Base-by-base conservation (phyloP, 768 basidiomycete genomes). In the Termitomyces sp. region DNA sequence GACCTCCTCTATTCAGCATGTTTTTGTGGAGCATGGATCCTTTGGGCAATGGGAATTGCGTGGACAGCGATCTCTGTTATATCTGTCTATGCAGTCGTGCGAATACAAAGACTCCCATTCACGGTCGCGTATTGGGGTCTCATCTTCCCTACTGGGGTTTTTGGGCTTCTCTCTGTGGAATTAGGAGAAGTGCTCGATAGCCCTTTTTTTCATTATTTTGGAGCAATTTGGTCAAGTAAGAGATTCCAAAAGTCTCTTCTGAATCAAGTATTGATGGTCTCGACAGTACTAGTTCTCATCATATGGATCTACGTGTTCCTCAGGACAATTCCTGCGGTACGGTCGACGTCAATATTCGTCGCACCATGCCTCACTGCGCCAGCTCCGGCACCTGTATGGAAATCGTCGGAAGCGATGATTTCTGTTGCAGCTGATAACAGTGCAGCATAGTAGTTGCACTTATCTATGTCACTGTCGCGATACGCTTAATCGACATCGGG, bases 11-110 rank as follows among this genome's bases (percentile, higher is more conserved):
- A 75, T 65, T 70, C 77, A 4, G 71, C 72, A 27, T 78, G 75
- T 64, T 77, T 82, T 63, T 76, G 76, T 65, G 70, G 68, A 6
- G 77, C 82, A 2, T 82, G 76, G 66, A 61, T 74, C 24, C 66
- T 84, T 10, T 84, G 82, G 79, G 78, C 79, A n/a, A 77, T 84
- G 71, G 82, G 82, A 1, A 70, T 82, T 52, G 76, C 77, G 40
- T 83, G 83, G 82, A 71, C 80, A 45, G 56, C 71, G 50, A 71
- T 83, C 20, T 77, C 80, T 2, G 34, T 78, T n/a, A 67, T 71
- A 54, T 76, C 76, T 8, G 71, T 82, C 27, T 66, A 68, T 54
- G 68, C 65, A 36, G 71, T 74, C 20, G 13, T 69, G 18, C 70
- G 59, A 55, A 60, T 68, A 43, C 62, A 72, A n/a, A 62, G 64